Conservation (phyloP, 352 stramenopile genomes). For the Phytopythium ostracodes region DNA sequence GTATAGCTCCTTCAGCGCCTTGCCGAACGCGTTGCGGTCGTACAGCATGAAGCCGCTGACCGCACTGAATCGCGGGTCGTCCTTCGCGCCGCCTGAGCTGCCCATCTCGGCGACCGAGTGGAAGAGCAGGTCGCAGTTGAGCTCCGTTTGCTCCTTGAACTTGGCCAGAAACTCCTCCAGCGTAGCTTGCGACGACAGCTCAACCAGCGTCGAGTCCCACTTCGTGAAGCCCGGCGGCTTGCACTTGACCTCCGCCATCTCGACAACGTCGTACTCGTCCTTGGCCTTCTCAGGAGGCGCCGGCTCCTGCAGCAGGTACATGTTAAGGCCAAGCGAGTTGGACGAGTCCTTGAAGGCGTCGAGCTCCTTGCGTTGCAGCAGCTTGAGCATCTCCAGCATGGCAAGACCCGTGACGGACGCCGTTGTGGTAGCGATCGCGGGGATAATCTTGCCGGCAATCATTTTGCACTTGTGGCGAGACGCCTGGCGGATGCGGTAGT, state of each 20-base stretch:
- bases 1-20: slow-evolving; percentile 73
- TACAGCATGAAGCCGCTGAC: slow-evolving; percentile 86
- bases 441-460: slow-evolving; percentile 99
- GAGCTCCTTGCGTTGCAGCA: slow-evolving; percentile 86
- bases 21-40: slow-evolving; percentile 76
- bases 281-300: slow-evolving; percentile 80
- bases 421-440: slow-evolving; percentile 99
- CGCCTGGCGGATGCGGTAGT: slow-evolving; percentile 82
- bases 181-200: slow-evolving; percentile 60
- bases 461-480: slow-evolving; percentile 94
- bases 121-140: slow-evolving; percentile 84
- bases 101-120: slow-evolving; percentile 72
- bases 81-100: slow-evolving; percentile 42
- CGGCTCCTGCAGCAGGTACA: slow-evolving; percentile 91
- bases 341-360: slow-evolving; percentile 91
- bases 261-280: slow-evolving; percentile 89
- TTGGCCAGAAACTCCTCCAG: slow-evolving; percentile 59
- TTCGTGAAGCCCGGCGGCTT: slow-evolving; percentile 89
- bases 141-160: slow-evolving; percentile 66
- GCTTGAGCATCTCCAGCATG: slow-evolving; percentile 90
- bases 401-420: slow-evolving; percentile 98
- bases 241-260: slow-evolving; percentile 87
- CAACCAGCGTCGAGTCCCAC: slow-evolving; percentile 87
- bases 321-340: slow-evolving; percentile 91
- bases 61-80: slow-evolving; percentile 55